phyloP scores from a whole-genome alignment of 2,329 filamentous ascomycete genomes.

The Pseudocercospora macadamiae region DNA sequence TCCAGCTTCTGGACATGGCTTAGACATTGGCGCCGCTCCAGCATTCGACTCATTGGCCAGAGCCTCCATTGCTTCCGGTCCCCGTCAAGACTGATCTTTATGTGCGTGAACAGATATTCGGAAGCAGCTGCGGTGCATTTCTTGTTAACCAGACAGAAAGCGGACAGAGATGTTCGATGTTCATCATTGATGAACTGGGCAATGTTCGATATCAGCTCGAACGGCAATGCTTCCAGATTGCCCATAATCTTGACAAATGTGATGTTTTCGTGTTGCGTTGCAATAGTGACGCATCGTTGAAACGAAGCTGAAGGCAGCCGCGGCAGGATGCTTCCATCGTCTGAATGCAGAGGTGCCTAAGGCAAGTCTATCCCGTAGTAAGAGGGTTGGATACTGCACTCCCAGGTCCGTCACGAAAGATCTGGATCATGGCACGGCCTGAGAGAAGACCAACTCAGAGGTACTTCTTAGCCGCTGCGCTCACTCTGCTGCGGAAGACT shows the following conservation, averaged over 20 bases:
- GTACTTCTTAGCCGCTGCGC: constrained; percentile 81
- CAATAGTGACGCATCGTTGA: neutral
- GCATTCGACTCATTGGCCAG: neutral
- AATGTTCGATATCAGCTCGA: neutral
- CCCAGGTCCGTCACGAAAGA: no score
- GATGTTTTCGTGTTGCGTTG: neutral
- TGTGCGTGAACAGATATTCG: neutral
- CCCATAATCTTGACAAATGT: neutral
- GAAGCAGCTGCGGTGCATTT: neutral
- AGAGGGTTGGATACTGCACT: no score
- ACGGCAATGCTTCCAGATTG: neutral
- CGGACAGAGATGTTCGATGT: neutral
- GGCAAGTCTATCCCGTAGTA: no score
- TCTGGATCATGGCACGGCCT: neutral
- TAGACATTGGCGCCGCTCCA: neutral
- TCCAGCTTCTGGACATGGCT: neutral
- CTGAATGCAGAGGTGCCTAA: neutral
- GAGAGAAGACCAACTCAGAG: constrained; percentile 25
- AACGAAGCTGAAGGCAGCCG: neutral
- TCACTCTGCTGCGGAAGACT: constrained; percentile 79
- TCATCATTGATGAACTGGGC: neutral
- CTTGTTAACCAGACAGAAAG: neutral
- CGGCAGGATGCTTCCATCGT: neutral
- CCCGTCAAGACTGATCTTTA: neutral
- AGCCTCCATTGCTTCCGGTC: neutral